A percentile compares a stretch with the other conserved stretches of the same genome.
These are phyloP conservation scores for Curvularia eragrostidis DNA, from an alignment of 2,329 filamentous ascomycete species.

Conservation along the genomic window DNA sequence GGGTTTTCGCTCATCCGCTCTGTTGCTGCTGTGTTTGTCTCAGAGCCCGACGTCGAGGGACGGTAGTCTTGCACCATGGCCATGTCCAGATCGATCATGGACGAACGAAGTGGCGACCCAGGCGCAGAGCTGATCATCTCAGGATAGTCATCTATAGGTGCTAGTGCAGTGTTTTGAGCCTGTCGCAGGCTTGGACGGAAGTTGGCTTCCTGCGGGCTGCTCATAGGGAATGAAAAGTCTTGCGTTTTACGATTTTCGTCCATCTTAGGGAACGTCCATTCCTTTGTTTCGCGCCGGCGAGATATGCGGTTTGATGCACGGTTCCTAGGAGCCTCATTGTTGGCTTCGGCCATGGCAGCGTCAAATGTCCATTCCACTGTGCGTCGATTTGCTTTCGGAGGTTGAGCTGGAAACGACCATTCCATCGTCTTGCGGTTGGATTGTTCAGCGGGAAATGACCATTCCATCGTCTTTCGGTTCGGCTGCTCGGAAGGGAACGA, in stretches of 20 bases:
- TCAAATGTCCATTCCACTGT: slow-evolving; percentile 59
- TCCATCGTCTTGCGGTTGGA: slow-evolving; percentile 56
- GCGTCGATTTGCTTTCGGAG: slow-evolving; percentile 49
- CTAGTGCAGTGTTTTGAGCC: slow-evolving; percentile 51
- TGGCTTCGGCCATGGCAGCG: slow-evolving; percentile 51
- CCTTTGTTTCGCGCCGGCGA: slow-evolving; percentile 43
- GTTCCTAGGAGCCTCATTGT: slow-evolving; percentile 41
- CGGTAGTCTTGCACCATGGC: slow-evolving; percentile 52
- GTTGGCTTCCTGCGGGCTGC: slow-evolving; percentile 30
- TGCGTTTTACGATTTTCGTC: slow-evolving; percentile 41
- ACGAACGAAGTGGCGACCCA: slow-evolving; percentile 46
- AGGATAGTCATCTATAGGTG: slow-evolving; percentile 49
- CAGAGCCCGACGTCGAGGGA: slow-evolving; percentile 53
- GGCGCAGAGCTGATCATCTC: slow-evolving; percentile 42
- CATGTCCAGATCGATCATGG: slow-evolving; percentile 55
- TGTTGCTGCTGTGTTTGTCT: slow-evolving; percentile 46
- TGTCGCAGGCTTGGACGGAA: slow-evolving; percentile 53
- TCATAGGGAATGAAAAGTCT: slow-evolving; percentile 44
- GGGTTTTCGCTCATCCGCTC: slow-evolving; percentile 55
- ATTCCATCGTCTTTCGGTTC: slow-evolving; percentile 54
- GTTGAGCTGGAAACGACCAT: slow-evolving; percentile 58
- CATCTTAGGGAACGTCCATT: slow-evolving; percentile 36
- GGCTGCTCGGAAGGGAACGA: slow-evolving; percentile 54
- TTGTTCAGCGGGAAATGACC: slow-evolving; percentile 53
- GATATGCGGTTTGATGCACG: slow-evolving; percentile 40